A percentile compares a stretch with the other conserved stretches of the same genome.
phyloP scores from a whole-genome alignment of 495 filamentous ascomycete genomes.

The Wilcoxina mikolae region DNA sequence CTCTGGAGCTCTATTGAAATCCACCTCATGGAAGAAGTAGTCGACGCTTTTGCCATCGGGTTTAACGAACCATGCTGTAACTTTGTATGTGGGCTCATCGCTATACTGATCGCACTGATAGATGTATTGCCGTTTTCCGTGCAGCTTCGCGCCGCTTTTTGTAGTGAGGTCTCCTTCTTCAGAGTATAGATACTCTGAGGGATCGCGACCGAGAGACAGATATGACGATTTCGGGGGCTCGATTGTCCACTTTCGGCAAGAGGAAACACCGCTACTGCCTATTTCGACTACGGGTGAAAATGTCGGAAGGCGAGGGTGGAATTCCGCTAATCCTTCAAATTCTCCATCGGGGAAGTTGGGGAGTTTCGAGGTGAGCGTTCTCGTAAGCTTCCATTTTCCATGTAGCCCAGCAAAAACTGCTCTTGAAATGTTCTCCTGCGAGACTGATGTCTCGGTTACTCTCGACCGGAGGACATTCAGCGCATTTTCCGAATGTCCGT shows the following conservation, averaged over 20 bases:
- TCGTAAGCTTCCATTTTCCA: slow-evolving; percentile 51
- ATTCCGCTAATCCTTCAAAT: slow-evolving; percentile 46
- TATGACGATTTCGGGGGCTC: neutral
- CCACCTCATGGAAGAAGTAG: slow-evolving; percentile 50
- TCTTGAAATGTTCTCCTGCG: slow-evolving; percentile 30
- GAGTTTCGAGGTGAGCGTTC: slow-evolving; percentile 34
- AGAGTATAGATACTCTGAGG: slow-evolving; percentile 49
- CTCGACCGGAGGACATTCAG: neutral
- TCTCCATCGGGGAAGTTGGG: slow-evolving; percentile 43
- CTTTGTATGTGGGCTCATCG: slow-evolving; percentile 29
- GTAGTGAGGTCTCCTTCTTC: slow-evolving; percentile 47
- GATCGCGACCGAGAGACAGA: slow-evolving; percentile 12
- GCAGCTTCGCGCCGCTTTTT: slow-evolving; percentile 27
- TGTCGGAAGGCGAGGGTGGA: slow-evolving; percentile 44
- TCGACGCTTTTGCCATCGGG: slow-evolving; percentile 42
- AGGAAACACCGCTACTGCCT: neutral
- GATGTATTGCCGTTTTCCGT: slow-evolving; percentile 32
- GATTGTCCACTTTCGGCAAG: neutral
- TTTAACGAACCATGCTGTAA: slow-evolving; percentile 57
- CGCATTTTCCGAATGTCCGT: neutral
- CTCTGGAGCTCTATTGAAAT: slow-evolving; percentile 16
- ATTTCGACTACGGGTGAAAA: slow-evolving; percentile 1
- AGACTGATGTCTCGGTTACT: neutral
- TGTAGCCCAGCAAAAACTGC: slow-evolving; percentile 61
- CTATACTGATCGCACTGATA: slow-evolving; percentile 43